Evolutionary conservation across 768 basidiomycete genomes (phyloP).

Genomic region (Filobasidium floriforme): DNA sequence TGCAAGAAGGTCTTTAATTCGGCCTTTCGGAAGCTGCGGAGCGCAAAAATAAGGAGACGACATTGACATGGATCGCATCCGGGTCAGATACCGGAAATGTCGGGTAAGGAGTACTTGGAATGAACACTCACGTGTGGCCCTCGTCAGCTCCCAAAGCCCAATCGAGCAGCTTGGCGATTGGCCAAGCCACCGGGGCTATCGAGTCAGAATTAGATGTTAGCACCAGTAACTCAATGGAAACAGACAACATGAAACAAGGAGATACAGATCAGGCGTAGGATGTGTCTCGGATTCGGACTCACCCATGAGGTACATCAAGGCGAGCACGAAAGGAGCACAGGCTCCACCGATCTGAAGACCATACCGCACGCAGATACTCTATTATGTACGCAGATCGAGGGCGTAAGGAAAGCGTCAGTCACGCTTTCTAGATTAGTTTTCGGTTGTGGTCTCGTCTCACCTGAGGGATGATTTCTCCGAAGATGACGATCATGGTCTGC

Average conservation of each 20-base stretch:
- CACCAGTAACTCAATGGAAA: too few relatives aligned
- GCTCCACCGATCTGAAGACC: conserved; percentile 72
- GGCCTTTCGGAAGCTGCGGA: conserved; percentile 39
- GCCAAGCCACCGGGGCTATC: conserved; percentile 65
- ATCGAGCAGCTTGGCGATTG: conserved; percentile 67
- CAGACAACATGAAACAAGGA: too few relatives aligned
- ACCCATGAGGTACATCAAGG: conserved; percentile 60
- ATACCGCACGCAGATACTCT: conserved; percentile 58
- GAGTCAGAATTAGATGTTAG: too few relatives aligned
- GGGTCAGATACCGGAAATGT: not conserved
- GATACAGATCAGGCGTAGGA: too few relatives aligned
- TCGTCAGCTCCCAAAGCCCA: conserved; percentile 67
- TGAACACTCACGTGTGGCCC: conserved; percentile 44
- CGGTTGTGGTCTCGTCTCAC: conserved; percentile 24
- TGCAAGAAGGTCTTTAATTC: conserved; percentile 49
- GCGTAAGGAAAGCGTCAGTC: not conserved
- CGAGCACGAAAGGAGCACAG: conserved; percentile 66
- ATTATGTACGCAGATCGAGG: not conserved
- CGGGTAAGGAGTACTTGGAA: too few relatives aligned
- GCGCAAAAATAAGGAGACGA: not conserved
- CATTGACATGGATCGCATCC: not conserved
- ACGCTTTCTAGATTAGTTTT: not conserved
- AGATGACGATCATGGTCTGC: conserved; percentile 40
- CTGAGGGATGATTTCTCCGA: conserved; percentile 59
- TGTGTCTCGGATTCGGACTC: too few relatives aligned